Percentiles rank a stretch among this genome's conserved stretches.
These are phyloP conservation scores for Vitis rotundifolia DNA, from an alignment of 164 flowering plant genomes.

Conservation along the genomic window DNA sequence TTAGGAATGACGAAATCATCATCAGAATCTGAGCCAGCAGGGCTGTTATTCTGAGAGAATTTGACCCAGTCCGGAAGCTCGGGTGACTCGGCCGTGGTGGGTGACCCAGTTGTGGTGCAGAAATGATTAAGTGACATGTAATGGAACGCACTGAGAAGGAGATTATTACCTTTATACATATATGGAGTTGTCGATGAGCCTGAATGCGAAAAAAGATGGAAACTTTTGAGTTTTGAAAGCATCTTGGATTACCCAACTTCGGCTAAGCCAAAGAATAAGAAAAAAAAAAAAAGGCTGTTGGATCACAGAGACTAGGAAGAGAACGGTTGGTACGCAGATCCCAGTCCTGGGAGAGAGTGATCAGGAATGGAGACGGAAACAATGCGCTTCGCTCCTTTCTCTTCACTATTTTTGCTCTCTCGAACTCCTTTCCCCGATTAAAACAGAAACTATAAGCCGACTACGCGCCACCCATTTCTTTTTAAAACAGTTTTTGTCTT, in stretches of 20 bases:
- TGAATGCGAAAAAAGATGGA: constrained; percentile 11
- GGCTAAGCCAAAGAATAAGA: background rate
- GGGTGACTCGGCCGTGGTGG: constrained; percentile 33
- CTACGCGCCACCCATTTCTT: too few species aligned
- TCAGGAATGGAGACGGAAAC: too few species aligned
- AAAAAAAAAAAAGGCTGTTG: background rate
- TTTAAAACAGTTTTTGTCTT: too few species aligned
- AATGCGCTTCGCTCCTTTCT: too few species aligned
- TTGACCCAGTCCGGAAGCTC: constrained; percentile 67
- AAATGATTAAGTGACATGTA: constrained; percentile 19
- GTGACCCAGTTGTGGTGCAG: constrained; percentile 20
- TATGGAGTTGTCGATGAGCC: background rate
- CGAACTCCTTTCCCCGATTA: too few species aligned
- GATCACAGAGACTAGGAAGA: too few species aligned
- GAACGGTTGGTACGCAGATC: too few species aligned
- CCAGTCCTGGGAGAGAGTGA: too few species aligned
- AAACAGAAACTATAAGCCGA: too few species aligned
- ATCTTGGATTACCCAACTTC: constrained; percentile 21
- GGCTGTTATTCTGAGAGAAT: constrained; percentile 13
- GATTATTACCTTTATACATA: background rate
- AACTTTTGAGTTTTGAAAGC: constrained; percentile 22
- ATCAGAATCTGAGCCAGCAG: constrained; percentile 22
- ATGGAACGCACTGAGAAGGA: background rate
- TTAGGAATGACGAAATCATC: constrained; percentile 62
- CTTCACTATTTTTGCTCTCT: too few species aligned